Evolutionary conservation across 2,329 filamentous ascomycete genomes (phyloP).

Genomic region (Pseudogymnoascus sp.): DNA sequence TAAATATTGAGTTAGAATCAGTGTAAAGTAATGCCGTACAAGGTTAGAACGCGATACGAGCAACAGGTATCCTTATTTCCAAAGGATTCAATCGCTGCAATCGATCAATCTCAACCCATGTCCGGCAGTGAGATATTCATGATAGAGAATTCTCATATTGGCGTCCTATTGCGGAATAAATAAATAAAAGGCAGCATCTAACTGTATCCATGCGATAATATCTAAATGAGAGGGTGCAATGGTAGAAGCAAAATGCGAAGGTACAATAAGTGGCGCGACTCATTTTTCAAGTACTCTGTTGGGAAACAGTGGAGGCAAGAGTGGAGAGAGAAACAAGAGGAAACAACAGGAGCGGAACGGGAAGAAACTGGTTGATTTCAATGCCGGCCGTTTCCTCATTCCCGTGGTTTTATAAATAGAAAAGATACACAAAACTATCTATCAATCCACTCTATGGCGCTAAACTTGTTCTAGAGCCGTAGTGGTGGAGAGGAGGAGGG

Average conservation of each 20-base stretch:
- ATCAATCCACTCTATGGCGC: not conserved
- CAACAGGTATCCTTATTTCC: no score
- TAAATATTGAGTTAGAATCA: not conserved
- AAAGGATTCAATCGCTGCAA: not conserved
- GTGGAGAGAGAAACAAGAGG: not conserved
- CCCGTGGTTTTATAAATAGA: conserved; percentile 5
- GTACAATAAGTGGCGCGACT: not conserved
- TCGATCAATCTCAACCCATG: not conserved
- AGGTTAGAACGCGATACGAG: not conserved
- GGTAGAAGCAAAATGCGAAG: not conserved
- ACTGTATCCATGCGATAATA: not conserved
- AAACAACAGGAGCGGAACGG: not conserved
- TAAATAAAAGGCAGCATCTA: no score
- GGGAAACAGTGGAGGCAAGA: not conserved
- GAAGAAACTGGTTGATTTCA: not conserved
- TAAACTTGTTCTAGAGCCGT: conserved; percentile 1
- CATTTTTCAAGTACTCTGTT: not conserved
- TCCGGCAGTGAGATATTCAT: not conserved
- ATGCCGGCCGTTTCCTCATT: not conserved
- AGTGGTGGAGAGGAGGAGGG: conserved; percentile 1
- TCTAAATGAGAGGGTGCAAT: not conserved
- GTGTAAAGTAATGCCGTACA: not conserved
- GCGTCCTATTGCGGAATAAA: not conserved
- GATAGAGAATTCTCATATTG: not conserved
- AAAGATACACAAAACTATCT: not conserved